Evolutionary conservation across 257 asterid species (phyloP).

Genomic region (Solanum habrochaites): DNA sequence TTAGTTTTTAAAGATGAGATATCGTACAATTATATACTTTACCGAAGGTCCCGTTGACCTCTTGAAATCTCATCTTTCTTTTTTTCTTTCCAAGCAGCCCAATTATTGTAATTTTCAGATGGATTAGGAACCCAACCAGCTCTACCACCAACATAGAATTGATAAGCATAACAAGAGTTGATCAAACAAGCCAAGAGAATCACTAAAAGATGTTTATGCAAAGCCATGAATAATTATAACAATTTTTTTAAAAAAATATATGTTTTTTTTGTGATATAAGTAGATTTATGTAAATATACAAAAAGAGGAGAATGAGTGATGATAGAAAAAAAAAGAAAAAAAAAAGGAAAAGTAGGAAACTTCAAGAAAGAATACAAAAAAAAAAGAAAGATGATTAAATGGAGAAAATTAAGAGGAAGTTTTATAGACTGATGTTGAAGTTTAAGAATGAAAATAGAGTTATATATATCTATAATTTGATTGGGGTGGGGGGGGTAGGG

Average conservation of each 20-base stretch:
- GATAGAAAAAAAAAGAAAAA: too few species aligned
- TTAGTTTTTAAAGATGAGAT: not conserved
- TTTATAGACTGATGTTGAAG: not conserved
- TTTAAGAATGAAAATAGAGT: not conserved
- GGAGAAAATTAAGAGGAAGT: not conserved
- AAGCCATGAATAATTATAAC: not conserved
- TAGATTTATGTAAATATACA: not conserved
- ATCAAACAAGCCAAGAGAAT: conserved; percentile 9
- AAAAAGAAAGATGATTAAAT: not conserved
- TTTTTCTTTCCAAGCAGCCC: too few species aligned
- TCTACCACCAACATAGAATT: conserved; percentile 45
- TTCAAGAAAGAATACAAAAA: not conserved
- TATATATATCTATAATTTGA: not conserved
- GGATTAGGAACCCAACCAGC: conserved; percentile 58
- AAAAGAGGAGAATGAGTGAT: not conserved
- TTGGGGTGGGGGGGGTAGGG: too few species aligned
- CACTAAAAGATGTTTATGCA: not conserved
- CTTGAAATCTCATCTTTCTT: conserved; percentile 51
- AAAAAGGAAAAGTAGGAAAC: not conserved
- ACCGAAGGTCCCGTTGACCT: conserved; percentile 69
- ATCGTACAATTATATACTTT: conserved; percentile 1
- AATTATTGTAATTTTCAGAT: conserved; percentile 33
- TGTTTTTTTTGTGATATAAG: not conserved
- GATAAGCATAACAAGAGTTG: conserved; percentile 12
- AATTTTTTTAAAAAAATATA: not conserved